Evolutionary conservation across 306 rosid species (phyloP).

Genomic region (Acacia confusa): DNA sequence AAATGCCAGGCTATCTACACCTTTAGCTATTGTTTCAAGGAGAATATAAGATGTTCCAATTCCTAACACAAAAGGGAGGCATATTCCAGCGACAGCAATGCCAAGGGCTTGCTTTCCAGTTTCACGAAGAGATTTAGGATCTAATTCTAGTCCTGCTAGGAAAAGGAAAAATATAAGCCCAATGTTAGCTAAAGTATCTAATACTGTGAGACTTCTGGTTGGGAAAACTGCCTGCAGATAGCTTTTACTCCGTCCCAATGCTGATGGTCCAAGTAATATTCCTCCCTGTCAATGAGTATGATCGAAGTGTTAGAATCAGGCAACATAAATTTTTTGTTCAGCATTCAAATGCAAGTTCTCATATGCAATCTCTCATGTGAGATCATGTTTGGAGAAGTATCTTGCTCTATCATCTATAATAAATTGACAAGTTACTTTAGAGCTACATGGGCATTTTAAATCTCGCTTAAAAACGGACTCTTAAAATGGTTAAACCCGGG

Average conservation of each 20-base stretch:
- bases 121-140: constrained; percentile 59
- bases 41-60: constrained; percentile 76
- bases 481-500: constrained; percentile 2
- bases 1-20: constrained; percentile 52
- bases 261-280: constrained; percentile 85
- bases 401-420: background rate
- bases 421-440: constrained; percentile 3
- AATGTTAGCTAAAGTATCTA: constrained; percentile 87
- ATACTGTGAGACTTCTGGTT: constrained; percentile 66
- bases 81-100: constrained; percentile 78
- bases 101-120: constrained; percentile 68
- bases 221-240: constrained; percentile 71
- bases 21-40: constrained; percentile 61
- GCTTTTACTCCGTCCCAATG: constrained; percentile 66
- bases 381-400: background rate
- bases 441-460: background rate
- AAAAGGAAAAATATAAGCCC: constrained; percentile 86
- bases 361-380: background rate
- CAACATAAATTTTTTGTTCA: background rate
- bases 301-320: background rate
- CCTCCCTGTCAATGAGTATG: constrained; percentile 65
- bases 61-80: constrained; percentile 76
- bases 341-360: constrained; percentile 13
- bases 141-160: constrained; percentile 76
- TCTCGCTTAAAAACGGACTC: background rate